Conservation (phyloP, 2,329 filamentous ascomycete genomes). For the Penicillium crustosum region DNA sequence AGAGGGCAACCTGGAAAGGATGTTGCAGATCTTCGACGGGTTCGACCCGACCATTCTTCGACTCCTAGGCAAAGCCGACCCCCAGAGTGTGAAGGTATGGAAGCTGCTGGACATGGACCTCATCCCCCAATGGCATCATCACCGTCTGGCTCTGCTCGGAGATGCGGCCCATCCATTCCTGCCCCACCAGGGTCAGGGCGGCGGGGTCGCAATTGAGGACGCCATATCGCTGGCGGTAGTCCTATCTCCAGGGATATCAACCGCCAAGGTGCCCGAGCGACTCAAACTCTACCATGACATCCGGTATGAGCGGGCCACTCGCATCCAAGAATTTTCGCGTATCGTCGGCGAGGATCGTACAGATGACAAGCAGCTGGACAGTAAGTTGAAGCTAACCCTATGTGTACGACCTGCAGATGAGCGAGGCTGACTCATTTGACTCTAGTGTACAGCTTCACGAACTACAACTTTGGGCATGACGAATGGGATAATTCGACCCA, state of each 20-base stretch:
- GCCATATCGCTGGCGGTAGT: conserved; percentile 59
- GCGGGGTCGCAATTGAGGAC: conserved; percentile 66
- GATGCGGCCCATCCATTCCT: conserved; percentile 70
- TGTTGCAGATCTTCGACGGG: conserved; percentile 33
- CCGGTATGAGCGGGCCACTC: conserved; percentile 57
- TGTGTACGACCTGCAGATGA: too few species aligned
- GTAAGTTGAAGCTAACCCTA: background rate
- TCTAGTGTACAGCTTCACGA: background rate
- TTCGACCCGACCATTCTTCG: conserved; percentile 47
- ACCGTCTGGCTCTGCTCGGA: conserved; percentile 58
- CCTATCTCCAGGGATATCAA: conserved; percentile 48
- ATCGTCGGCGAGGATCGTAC: background rate
- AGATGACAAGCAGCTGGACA: background rate
- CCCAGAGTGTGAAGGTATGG: conserved; percentile 56
- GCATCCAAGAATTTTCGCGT: conserved; percentile 48
- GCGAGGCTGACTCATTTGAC: too few species aligned
- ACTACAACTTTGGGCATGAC: conserved; percentile 56
- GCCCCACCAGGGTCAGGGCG: conserved; percentile 64
- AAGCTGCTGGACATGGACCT: conserved; percentile 62
- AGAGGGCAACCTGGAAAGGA: conserved; percentile 24
- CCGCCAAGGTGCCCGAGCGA: conserved; percentile 53
- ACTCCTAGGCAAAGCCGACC: conserved; percentile 43
- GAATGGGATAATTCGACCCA: conserved; percentile 57
- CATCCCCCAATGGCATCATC: conserved; percentile 56
- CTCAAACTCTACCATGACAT: conserved; percentile 61